Conservation (phyloP, 352 stramenopile species). For the Phytophthora sojae region DNA sequence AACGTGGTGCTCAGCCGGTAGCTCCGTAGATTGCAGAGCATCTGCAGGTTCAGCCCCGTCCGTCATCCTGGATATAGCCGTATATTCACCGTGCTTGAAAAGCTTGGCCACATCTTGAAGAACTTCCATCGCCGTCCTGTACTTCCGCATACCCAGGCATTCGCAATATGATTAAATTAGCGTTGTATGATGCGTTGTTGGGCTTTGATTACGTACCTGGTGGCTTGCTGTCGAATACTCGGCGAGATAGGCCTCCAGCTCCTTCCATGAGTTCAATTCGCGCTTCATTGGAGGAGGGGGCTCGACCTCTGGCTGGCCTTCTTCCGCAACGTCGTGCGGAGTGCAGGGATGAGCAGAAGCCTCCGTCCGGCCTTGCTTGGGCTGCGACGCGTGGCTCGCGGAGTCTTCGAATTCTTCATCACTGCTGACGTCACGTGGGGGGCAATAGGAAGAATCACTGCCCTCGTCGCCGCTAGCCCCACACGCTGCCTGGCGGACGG, state of each 20-base stretch:
- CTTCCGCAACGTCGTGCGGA: too few relatives aligned
- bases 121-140: too few relatives aligned
- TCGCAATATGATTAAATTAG: neutral
- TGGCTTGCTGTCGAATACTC: conserved; percentile 3
- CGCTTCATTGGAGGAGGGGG: too few relatives aligned
- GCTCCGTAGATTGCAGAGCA: too few relatives aligned
- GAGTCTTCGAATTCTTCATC: neutral
- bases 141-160: too few relatives aligned
- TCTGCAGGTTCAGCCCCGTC: too few relatives aligned
- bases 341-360: neutral
- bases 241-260: neutral
- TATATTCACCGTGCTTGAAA: too few relatives aligned
- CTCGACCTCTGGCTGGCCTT: too few relatives aligned
- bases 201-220: conserved; percentile 5
- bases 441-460: neutral
- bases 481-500: too few relatives aligned
- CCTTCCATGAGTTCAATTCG: conserved; percentile 10
- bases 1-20: too few relatives aligned
- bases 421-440: neutral
- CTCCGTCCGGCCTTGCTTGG: neutral
- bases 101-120: too few relatives aligned
- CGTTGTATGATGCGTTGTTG: neutral
- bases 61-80: too few relatives aligned
- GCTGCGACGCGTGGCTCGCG: neutral
- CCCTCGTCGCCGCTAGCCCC: neutral